A percentile compares a stretch with the other conserved stretches of the same genome.
These are phyloP conservation scores for Fusarium vanettenii DNA, from an alignment of 2,329 filamentous ascomycete species.

Conservation along the genomic window DNA sequence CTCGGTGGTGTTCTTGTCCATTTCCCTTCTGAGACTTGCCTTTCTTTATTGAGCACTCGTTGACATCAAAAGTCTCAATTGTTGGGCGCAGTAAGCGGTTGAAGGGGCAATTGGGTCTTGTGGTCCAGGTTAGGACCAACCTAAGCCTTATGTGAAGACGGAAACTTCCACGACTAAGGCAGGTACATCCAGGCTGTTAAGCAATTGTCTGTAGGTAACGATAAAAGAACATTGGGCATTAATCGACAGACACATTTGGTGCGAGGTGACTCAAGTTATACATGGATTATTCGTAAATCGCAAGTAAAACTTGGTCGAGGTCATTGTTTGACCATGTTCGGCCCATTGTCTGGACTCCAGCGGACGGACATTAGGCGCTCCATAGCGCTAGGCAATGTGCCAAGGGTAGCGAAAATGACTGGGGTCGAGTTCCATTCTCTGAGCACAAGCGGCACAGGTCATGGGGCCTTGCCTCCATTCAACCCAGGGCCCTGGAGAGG, in stretches of 20 bases:
- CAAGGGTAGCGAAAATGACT: slow-evolving; percentile 9
- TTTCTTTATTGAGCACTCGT: slow-evolving; percentile 8
- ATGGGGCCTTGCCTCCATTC: background rate
- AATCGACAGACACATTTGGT: background rate
- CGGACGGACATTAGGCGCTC: background rate
- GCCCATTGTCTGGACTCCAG: background rate
- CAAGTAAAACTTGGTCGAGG: background rate
- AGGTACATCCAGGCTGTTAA: background rate
- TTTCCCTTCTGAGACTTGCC: slow-evolving; percentile 18
- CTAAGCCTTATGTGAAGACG: background rate
- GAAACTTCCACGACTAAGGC: background rate
- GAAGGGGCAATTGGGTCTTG: background rate
- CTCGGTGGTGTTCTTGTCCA: slow-evolving; percentile 5
- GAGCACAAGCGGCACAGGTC: background rate
- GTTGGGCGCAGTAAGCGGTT: slow-evolving; percentile 13
- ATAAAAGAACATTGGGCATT: background rate
- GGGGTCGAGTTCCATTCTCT: background rate
- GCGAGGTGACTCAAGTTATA: background rate
- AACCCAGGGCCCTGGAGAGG: background rate
- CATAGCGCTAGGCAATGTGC: slow-evolving; percentile 10
- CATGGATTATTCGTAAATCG: background rate
- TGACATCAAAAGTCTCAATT: slow-evolving; percentile 18
- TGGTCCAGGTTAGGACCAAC: background rate
- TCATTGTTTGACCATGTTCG: background rate
- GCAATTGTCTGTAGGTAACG: background rate